Base-by-base conservation (phyloP, 768 basidiomycete species). In the Saitozyma sp. region DNA sequence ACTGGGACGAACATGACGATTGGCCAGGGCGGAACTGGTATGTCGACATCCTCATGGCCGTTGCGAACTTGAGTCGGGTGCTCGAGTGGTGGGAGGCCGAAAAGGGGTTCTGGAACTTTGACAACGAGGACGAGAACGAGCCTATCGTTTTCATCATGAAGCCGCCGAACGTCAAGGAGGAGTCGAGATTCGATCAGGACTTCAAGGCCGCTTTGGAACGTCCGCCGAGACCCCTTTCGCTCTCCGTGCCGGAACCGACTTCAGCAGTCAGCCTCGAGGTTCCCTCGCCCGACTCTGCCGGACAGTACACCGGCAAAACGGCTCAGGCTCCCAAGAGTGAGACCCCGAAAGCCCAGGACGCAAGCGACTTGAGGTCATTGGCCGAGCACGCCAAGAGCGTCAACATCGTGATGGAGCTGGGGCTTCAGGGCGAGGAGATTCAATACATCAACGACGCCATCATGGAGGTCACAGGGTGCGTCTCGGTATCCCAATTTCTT, bases 71-170 rank as follows among this genome's bases (percentile, higher is more conserved):
- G 66, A 91, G 89, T 79, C 89, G 95, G 61, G 96, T 98, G 38
- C 89, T 97, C 66, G 96, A 97, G 75, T 99, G 96, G 95, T 97
- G 93, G 92, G 94, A 96, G 80, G 96, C 96, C 10, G 95, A 98
- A 82, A 94, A 94, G 75, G 92, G 94, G 69, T 99, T 99, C 80
- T 99, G 96, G 96, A 96, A 96, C 74, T 98, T 97, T 76, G 90
- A 94, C 74, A 79, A 82, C 5, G 78, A 79, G 51, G 92, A 92
- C 70, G 87, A 89, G 75, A 89, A 91, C 59, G 95, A 97, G 68
- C 91, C 92, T 1, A 82, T 98, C 54, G 86, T 88, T 68, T 98
- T 98, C 74, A 92, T 98, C 59, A 88, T 92, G 78, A 96, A 95
- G 78, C 89, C 95, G 0, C 86, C 85, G 3, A 42, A 49, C 10